phyloP scores from a whole-genome alignment of 208 protist genomes.

The Porcisia deanei region DNA sequence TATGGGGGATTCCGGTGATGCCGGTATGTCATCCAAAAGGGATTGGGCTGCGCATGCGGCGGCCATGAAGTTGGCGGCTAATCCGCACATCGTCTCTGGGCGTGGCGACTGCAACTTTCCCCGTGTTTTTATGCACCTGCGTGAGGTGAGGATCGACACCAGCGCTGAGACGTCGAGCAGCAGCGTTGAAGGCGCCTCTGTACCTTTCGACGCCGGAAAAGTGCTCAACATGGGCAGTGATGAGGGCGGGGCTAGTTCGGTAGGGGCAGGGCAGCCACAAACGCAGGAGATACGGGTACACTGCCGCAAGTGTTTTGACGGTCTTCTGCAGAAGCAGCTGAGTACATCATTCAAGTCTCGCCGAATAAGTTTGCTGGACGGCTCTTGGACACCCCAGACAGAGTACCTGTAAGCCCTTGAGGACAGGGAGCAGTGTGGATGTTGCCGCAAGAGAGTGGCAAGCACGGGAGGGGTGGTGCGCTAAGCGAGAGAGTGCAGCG shows the following conservation, averaged over 20 bases:
- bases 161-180: conserved; percentile 9
- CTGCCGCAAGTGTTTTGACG: conserved; percentile 84
- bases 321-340: conserved; percentile 51
- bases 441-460: neutral
- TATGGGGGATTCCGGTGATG: neutral
- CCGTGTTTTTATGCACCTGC: conserved; percentile 81
- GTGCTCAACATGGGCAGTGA: neutral
- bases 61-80: conserved; percentile 22
- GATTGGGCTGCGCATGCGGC: conserved; percentile 23
- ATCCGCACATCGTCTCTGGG: conserved; percentile 37
- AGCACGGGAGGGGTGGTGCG: neutral
- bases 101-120: conserved; percentile 87
- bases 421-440: neutral
- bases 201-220: neutral
- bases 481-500: neutral
- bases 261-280: conserved; percentile 3
- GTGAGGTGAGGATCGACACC: conserved; percentile 49
- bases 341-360: conserved; percentile 49
- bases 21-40: neutral
- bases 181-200: neutral
- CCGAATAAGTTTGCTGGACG: conserved; percentile 69
- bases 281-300: conserved; percentile 53
- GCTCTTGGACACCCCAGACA: conserved; percentile 77
- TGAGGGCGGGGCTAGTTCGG: neutral
- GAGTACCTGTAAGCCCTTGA: conserved; percentile 48